These are phyloP conservation scores for Pseudonectria buxi DNA, from an alignment of 2,329 filamentous ascomycete species.

Conservation along the genomic window DNA sequence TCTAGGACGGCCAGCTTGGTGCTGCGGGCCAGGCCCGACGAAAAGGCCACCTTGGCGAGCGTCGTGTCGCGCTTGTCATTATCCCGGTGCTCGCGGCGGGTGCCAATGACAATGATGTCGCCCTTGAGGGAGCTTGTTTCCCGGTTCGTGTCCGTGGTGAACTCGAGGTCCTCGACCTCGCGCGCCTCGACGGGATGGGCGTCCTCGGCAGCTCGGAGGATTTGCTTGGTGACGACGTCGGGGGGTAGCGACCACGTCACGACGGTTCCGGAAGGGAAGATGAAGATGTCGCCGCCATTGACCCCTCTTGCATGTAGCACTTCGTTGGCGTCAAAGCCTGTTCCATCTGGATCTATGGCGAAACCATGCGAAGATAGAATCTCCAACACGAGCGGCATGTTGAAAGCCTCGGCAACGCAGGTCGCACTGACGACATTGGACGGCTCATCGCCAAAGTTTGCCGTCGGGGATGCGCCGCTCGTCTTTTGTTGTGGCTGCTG, in stretches of 20 bases:
- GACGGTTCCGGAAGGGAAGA: slow-evolving; percentile 90
- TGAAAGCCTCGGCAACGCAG: slow-evolving; percentile 57
- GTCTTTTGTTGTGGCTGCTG: slow-evolving; percentile 47
- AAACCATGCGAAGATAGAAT: slow-evolving; percentile 54
- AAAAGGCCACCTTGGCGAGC: slow-evolving; percentile 92
- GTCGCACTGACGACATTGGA: slow-evolving; percentile 49
- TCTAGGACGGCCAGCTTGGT: slow-evolving; percentile 94
- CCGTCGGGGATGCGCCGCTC: slow-evolving; percentile 25
- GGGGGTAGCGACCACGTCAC: slow-evolving; percentile 86
- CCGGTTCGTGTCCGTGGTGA: slow-evolving; percentile 64
- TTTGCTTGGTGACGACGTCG: slow-evolving; percentile 64
- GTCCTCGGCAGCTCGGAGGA: slow-evolving; percentile 69
- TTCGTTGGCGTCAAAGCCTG: slow-evolving; percentile 53
- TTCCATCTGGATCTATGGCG: slow-evolving; percentile 54
- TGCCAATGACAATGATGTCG: slow-evolving; percentile 84
- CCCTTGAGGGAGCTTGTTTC: slow-evolving; percentile 75
- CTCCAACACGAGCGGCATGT: slow-evolving; percentile 54
- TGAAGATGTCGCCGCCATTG: slow-evolving; percentile 78
- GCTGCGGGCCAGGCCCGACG: slow-evolving; percentile 82
- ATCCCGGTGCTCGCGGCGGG: slow-evolving; percentile 47
- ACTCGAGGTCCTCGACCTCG: slow-evolving; percentile 88
- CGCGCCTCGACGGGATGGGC: slow-evolving; percentile 61
- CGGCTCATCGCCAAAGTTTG: slow-evolving; percentile 27
- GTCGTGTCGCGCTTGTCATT: slow-evolving; percentile 51
- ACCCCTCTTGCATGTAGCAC: slow-evolving; percentile 56